Percentiles rank a stretch among this genome's conserved stretches.
These are phyloP conservation scores for Leavenworthia alabamica DNA, from an alignment of 345 rosid genomes.

Conservation along the genomic window DNA sequence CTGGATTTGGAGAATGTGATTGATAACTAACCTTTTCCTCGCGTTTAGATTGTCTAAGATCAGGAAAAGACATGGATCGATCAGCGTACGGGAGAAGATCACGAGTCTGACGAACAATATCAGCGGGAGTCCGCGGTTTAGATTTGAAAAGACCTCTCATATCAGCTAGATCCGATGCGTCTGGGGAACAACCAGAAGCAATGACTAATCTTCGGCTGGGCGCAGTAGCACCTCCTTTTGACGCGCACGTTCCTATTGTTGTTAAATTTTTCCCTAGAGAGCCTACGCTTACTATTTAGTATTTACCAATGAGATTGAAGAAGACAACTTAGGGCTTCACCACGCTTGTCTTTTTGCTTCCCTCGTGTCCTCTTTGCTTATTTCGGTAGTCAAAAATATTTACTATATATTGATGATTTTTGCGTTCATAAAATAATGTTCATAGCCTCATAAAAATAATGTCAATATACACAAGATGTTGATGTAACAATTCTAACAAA, in stretches of 20 bases:
- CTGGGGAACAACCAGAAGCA: conserved; percentile 4
- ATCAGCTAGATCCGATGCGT: conserved; percentile 12
- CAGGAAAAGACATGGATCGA: conserved; percentile 29
- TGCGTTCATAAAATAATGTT: too few species aligned
- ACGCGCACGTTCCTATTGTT: conserved; percentile 28
- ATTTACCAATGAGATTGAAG: too few species aligned
- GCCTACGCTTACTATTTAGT: neutral
- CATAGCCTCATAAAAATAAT: neutral
- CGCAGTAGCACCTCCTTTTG: conserved; percentile 22
- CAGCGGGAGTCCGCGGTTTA: conserved; percentile 78
- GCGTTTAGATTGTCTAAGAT: conserved; percentile 48
- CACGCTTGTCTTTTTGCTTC: neutral
- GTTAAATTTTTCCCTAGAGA: too few species aligned
- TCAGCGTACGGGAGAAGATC: conserved; percentile 63
- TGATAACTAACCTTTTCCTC: conserved; percentile 46
- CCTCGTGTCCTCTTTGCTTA: neutral
- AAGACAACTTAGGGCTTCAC: neutral
- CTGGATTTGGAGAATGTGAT: neutral
- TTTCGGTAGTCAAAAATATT: neutral
- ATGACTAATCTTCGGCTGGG: neutral
- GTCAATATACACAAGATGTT: neutral
- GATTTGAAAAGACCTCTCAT: conserved; percentile 87
- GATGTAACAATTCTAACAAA: too few species aligned
- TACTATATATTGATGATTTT: too few species aligned
- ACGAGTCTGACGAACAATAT: conserved; percentile 67